Evolutionary conservation across 169 alveolate genomes (phyloP).

Genomic region (Plasmodium chabaudi): DNA sequence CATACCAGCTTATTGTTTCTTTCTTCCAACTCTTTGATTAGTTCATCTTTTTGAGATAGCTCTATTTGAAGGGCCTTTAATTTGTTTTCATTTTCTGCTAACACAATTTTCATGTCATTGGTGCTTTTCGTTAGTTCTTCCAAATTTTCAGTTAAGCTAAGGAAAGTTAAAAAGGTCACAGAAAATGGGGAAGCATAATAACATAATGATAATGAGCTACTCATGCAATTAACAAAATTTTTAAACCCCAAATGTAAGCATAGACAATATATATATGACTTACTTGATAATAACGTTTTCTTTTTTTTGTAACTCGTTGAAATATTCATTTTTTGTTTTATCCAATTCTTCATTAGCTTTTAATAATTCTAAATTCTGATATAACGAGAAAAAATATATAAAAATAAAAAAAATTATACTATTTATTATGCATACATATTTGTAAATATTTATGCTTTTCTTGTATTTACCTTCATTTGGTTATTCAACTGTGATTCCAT

Average conservation of each 20-base stretch:
- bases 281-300: conserved; percentile 42
- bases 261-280: background rate
- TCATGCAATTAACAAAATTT: background rate
- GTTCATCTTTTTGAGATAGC: conserved; percentile 31
- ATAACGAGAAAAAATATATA: background rate
- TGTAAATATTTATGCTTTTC: background rate
- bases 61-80: conserved; percentile 11
- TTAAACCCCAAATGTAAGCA: too few species aligned
- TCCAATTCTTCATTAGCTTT: conserved; percentile 41
- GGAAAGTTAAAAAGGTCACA: background rate
- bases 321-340: conserved; percentile 43
- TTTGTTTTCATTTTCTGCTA: conserved; percentile 41
- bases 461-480: conserved; percentile 29
- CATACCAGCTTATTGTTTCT: conserved; percentile 13
- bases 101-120: conserved; percentile 42
- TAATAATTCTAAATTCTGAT: conserved; percentile 40
- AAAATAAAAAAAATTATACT: background rate
- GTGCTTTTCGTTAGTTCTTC: conserved; percentile 48
- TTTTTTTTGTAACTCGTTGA: conserved; percentile 43
- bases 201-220: background rate
- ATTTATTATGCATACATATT: background rate
- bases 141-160: conserved; percentile 32
- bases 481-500: conserved; percentile 30
- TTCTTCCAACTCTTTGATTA: conserved; percentile 34
- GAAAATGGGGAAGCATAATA: background rate